Conservation (phyloP, 2,329 filamentous ascomycete genomes). For the Zymoseptoria brevis region DNA sequence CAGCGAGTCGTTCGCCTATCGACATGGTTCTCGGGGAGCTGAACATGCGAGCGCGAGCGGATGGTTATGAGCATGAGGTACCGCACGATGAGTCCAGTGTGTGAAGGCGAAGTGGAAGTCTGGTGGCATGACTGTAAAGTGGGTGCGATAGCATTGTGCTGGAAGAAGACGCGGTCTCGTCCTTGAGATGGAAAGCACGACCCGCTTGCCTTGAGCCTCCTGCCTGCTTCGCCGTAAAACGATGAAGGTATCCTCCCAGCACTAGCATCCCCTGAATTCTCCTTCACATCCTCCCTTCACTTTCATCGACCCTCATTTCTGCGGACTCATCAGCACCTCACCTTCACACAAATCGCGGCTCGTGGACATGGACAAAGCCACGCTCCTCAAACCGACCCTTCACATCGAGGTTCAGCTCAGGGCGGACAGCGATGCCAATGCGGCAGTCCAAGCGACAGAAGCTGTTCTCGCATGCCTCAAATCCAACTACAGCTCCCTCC, state of each 20-base stretch:
- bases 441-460: neutral
- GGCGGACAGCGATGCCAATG: slow-evolving; percentile 6
- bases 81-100: too few relatives aligned
- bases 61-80: too few relatives aligned
- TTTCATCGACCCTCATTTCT: neutral
- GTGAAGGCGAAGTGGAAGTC: too few relatives aligned
- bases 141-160: neutral
- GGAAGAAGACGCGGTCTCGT: neutral
- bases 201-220: neutral
- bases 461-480: neutral
- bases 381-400: slow-evolving; percentile 27
- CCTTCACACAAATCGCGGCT: neutral
- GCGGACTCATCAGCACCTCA: neutral
- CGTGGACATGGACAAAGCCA: slow-evolving; percentile 7
- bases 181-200: neutral
- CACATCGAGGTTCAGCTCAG: slow-evolving; percentile 35
- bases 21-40: too few relatives aligned
- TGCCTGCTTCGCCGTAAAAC: neutral
- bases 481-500: neutral
- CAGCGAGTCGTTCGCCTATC: too few relatives aligned
- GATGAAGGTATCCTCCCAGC: too few relatives aligned
- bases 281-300: neutral
- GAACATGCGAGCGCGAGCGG: too few relatives aligned
- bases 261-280: neutral
- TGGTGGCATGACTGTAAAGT: too few relatives aligned